Percentiles rank a stretch among this genome's conserved stretches.
Conservation (phyloP, 1,139 yeast species). For the Pichia sp. region DNA sequence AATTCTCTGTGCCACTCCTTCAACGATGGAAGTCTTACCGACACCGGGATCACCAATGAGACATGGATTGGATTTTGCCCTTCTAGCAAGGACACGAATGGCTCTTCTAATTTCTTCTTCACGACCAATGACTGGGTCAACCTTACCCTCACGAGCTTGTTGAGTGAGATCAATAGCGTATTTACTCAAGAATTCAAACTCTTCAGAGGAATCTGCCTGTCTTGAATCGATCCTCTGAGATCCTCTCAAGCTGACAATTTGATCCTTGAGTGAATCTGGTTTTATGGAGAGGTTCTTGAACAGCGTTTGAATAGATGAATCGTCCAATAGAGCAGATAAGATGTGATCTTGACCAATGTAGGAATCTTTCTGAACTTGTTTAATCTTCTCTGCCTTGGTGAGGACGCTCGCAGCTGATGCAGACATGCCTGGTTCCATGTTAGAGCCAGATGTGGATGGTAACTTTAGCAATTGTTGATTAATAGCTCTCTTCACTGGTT, state of each 20-base stretch:
- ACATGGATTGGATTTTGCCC: slow-evolving; percentile 95
- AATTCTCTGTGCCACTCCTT: slow-evolving; percentile 97
- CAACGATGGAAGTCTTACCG: slow-evolving; percentile 96
- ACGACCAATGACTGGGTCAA: slow-evolving; percentile 98
- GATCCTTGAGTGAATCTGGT: slow-evolving; percentile 65
- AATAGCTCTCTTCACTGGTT: slow-evolving; percentile 67
- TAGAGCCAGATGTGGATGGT: slow-evolving; percentile 82
- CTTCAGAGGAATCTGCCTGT: slow-evolving; percentile 83
- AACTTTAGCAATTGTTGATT: slow-evolving; percentile 75
- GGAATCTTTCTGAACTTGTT: slow-evolving; percentile 82
- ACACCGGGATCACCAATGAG: slow-evolving; percentile 99
- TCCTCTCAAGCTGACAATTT: slow-evolving; percentile 83
- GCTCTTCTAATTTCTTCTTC: slow-evolving; percentile 97
- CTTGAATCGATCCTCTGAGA: slow-evolving; percentile 88
- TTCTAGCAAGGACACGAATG: slow-evolving; percentile 86
- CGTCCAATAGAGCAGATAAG: slow-evolving; percentile 77
- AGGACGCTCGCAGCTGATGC: slow-evolving; percentile 25
- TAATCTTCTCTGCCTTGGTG: slow-evolving; percentile 46
- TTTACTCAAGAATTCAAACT: slow-evolving; percentile 77
- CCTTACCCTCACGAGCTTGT: slow-evolving; percentile 83
- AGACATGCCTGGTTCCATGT: slow-evolving; percentile 26
- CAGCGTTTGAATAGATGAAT: slow-evolving; percentile 59
- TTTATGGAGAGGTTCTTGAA: slow-evolving; percentile 70
- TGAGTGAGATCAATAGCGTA: slow-evolving; percentile 93
- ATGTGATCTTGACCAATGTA: slow-evolving; percentile 94